These are phyloP conservation scores for Daldinia grandis DNA, from an alignment of 495 filamentous ascomycete species.

Conservation along the genomic window DNA sequence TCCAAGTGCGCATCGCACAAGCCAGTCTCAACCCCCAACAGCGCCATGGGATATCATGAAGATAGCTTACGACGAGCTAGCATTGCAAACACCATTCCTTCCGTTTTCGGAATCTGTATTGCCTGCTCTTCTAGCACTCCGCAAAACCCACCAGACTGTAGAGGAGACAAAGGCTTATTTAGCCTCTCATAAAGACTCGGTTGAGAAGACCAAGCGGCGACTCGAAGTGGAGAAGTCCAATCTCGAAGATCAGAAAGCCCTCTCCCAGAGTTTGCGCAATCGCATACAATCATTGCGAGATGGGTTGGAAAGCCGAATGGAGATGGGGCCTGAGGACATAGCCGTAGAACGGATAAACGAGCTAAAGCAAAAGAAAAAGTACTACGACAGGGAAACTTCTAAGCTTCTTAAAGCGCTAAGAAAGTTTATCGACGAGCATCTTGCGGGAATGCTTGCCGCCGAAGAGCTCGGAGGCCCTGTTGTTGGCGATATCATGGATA, in stretches of 20 bases:
- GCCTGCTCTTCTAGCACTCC: conserved; percentile 74
- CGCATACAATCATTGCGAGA: conserved; percentile 62
- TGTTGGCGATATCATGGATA: conserved; percentile 74
- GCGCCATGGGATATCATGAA: conserved; percentile 64
- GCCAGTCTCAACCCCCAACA: conserved; percentile 32
- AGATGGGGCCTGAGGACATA: conserved; percentile 64
- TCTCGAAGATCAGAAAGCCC: conserved; percentile 69
- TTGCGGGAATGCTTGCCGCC: conserved; percentile 83
- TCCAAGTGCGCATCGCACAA: conserved; percentile 28
- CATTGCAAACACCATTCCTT: conserved; percentile 67
- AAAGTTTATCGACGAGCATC: conserved; percentile 74
- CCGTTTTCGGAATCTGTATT: conserved; percentile 72
- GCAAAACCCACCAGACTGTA: conserved; percentile 69
- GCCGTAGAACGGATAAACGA: conserved; percentile 66
- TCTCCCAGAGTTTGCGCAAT: conserved; percentile 59
- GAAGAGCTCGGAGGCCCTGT: conserved; percentile 88
- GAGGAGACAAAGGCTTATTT: conserved; percentile 69
- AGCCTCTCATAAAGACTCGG: conserved; percentile 58
- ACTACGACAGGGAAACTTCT: conserved; percentile 64
- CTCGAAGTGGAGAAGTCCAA: conserved; percentile 68
- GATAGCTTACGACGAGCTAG: conserved; percentile 68
- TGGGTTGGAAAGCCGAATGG: conserved; percentile 62
- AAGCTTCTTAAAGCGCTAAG: conserved; percentile 69
- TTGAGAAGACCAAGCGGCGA: conserved; percentile 61
- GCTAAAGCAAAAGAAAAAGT: conserved; percentile 64